These are phyloP conservation scores for Fabrea salina DNA, from an alignment of 169 alveolate genomes.

Conservation along the genomic window DNA sequence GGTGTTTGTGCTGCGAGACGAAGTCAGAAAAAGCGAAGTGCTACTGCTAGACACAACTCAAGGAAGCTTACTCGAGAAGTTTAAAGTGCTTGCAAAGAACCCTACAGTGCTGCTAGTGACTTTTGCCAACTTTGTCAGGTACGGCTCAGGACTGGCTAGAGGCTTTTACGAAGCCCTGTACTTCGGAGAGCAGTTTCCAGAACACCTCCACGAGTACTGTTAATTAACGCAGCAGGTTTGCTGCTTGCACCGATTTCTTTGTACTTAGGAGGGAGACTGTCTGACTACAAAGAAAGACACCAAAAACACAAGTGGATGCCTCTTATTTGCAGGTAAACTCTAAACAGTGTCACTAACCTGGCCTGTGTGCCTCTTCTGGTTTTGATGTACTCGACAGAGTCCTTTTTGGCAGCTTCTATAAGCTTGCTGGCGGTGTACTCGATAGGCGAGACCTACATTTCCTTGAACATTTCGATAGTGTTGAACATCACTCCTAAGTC, in stretches of 20 bases:
- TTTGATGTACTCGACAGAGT: not conserved
- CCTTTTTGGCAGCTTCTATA: not conserved
- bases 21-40: no score
- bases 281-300: constrained; percentile 2
- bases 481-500: not conserved
- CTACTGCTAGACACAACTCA: no score
- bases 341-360: constrained; percentile 13
- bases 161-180: constrained; percentile 31
- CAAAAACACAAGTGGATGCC: not conserved
- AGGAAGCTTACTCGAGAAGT: not conserved
- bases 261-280: not conserved
- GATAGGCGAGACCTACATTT: constrained; percentile 28
- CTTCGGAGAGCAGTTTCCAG: constrained; percentile 10
- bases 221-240: not conserved
- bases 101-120: not conserved
- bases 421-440: not conserved
- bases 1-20: not conserved
- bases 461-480: constrained; percentile 9
- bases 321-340: not conserved
- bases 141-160: constrained; percentile 23
- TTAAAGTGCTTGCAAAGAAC: not conserved
- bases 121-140: constrained; percentile 15
- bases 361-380: constrained; percentile 9
- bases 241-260: not conserved
- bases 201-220: not conserved